A percentile compares a stretch with the other conserved stretches of the same genome.
phyloP scores from a whole-genome alignment of 2,329 filamentous ascomycete species.

The Aspergillus intermedius region DNA sequence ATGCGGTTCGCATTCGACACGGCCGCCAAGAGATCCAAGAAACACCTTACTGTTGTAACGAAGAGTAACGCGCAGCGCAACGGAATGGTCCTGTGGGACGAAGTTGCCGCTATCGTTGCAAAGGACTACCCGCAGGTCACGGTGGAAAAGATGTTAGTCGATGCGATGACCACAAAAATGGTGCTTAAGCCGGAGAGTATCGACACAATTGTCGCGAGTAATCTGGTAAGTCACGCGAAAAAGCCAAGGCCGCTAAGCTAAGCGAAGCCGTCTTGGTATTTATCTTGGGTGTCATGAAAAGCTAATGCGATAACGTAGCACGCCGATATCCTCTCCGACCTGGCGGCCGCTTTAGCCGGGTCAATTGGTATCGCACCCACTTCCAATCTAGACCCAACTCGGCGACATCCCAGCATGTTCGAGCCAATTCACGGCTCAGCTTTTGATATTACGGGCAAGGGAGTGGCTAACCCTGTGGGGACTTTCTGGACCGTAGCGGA shows the following conservation, averaged over 20 bases:
- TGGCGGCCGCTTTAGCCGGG: slow-evolving; percentile 63
- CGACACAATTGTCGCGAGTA: slow-evolving; percentile 60
- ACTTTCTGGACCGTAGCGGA: slow-evolving; percentile 66
- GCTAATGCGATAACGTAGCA: slow-evolving; percentile 26
- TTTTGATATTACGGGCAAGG: slow-evolving; percentile 59
- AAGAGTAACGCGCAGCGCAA: slow-evolving; percentile 62
- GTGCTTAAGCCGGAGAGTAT: slow-evolving; percentile 53
- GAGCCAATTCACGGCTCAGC: slow-evolving; percentile 60
- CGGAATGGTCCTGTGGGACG: slow-evolving; percentile 64
- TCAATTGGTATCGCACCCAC: slow-evolving; percentile 68
- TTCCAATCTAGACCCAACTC: slow-evolving; percentile 59
- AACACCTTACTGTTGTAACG: slow-evolving; percentile 56
- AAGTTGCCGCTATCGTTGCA: slow-evolving; percentile 50
- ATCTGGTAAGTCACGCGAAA: slow-evolving; percentile 35
- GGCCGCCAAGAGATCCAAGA: slow-evolving; percentile 51
- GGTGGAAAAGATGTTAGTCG: slow-evolving; percentile 60
- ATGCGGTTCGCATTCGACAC: slow-evolving; percentile 60
- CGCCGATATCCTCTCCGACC: slow-evolving; percentile 63
- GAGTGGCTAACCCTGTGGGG: slow-evolving; percentile 55
- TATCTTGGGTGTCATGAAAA: background rate
- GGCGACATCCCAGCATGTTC: slow-evolving; percentile 56
- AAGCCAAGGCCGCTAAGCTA: too few species aligned
- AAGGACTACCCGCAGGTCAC: slow-evolving; percentile 56
- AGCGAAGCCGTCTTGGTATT: background rate
- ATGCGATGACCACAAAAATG: slow-evolving; percentile 61